A percentile compares a stretch with the other conserved stretches of the same genome.
These are phyloP conservation scores for Colletotrichum cereale DNA, from an alignment of 2,329 filamentous ascomycete genomes.

Conservation along the genomic window DNA sequence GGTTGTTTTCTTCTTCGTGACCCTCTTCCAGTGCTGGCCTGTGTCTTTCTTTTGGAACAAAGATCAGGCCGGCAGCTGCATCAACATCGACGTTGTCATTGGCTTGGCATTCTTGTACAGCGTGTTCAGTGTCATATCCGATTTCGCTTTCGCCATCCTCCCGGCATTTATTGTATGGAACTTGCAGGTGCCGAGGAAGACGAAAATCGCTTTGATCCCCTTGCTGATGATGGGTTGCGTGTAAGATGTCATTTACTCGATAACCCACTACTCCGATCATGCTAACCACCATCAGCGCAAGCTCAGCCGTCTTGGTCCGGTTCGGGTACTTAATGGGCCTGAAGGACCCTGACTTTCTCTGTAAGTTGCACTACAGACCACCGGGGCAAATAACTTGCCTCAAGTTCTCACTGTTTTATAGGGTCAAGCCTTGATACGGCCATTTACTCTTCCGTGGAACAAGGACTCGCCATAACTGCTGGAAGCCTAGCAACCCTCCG, in stretches of 20 bases:
- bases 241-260: background rate
- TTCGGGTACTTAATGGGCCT: background rate
- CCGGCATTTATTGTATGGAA: background rate
- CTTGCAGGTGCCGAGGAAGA: background rate
- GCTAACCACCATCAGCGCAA: background rate
- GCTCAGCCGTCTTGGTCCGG: background rate
- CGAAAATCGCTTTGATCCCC: background rate
- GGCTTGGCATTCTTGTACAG: background rate
- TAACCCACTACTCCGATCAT: too few species aligned
- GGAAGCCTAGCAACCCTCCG: constrained; percentile 61
- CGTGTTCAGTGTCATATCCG: background rate
- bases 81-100: background rate
- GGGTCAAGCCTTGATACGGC: background rate
- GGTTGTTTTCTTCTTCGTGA: background rate
- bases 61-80: background rate
- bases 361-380: background rate
- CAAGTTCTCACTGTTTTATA: background rate
- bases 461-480: constrained; percentile 61
- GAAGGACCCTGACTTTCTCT: background rate
- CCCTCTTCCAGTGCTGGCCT: background rate
- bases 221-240: background rate
- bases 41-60: background rate
- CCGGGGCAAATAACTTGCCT: background rate
- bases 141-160: background rate
- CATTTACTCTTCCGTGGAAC: constrained; percentile 57